Evolutionary conservation across 2,329 filamentous ascomycete species (phyloP).

Genomic region (Didymella segeticola): DNA sequence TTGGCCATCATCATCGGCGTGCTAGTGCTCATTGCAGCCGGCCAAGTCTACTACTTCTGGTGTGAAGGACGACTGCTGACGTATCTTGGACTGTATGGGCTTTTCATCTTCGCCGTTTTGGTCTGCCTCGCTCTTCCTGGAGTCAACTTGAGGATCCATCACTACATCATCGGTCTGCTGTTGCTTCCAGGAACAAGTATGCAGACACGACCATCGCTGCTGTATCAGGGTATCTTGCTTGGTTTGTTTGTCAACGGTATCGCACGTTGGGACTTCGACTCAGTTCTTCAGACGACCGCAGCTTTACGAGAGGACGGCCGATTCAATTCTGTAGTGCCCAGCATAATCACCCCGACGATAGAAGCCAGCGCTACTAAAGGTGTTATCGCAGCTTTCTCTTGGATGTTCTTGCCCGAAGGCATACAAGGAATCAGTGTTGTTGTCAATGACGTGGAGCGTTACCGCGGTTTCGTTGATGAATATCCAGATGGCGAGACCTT

Average conservation of each 20-base stretch:
- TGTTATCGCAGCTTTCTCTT: conserved; percentile 68
- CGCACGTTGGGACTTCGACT: conserved; percentile 48
- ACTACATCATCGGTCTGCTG: conserved; percentile 56
- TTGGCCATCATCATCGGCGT: conserved; percentile 76
- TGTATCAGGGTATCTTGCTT: conserved; percentile 47
- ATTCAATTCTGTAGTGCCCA: conserved; percentile 65
- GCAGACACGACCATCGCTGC: conserved; percentile 43
- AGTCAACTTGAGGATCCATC: conserved; percentile 85
- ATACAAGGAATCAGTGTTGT: conserved; percentile 80
- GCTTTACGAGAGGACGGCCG: conserved; percentile 66
- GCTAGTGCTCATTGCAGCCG: conserved; percentile 69
- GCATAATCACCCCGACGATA: conserved; percentile 34
- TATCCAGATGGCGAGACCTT: conserved; percentile 22
- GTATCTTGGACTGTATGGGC: conserved; percentile 78
- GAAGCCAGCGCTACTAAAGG: conserved; percentile 36
- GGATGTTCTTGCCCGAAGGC: conserved; percentile 48
- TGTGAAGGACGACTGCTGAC: conserved; percentile 79
- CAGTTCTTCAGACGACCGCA: conserved; percentile 80
- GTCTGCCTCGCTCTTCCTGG: conserved; percentile 74
- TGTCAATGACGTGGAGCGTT: conserved; percentile 82
- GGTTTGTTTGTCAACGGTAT: conserved; percentile 48
- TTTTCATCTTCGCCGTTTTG: conserved; percentile 70
- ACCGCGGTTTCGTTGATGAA: conserved; percentile 36
- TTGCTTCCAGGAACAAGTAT: conserved; percentile 45
- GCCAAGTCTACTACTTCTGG: conserved; percentile 86